These are phyloP conservation scores for Somion occarium DNA, from an alignment of 1,284 basidiomycete species.

Conservation along the genomic window DNA sequence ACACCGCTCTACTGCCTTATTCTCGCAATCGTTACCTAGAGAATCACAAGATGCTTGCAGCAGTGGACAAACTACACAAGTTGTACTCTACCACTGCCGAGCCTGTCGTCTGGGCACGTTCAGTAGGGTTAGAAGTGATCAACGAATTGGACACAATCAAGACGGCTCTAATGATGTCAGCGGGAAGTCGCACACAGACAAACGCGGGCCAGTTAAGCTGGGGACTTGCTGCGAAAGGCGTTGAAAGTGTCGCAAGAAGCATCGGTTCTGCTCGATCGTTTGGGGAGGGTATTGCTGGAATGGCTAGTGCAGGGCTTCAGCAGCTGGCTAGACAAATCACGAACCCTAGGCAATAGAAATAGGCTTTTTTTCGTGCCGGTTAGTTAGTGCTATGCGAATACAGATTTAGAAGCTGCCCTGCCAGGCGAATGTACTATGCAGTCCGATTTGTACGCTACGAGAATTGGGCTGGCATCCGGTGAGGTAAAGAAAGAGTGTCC, in stretches of 20 bases:
- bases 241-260: constrained; percentile 22
- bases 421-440: background rate
- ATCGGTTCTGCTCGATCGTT: constrained; percentile 17
- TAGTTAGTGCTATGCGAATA: background rate
- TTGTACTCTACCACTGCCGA: constrained; percentile 66
- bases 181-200: constrained; percentile 45
- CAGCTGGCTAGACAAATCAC: constrained; percentile 3
- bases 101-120: constrained; percentile 81
- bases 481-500: background rate
- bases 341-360: background rate
- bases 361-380: background rate
- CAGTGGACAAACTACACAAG: constrained; percentile 86
- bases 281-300: constrained; percentile 13
- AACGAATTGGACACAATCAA: constrained; percentile 87
- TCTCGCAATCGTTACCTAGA: constrained; percentile 75
- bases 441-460: background rate
- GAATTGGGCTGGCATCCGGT: background rate
- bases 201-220: constrained; percentile 14
- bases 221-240: constrained; percentile 22
- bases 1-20: constrained; percentile 74
- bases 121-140: constrained; percentile 83
- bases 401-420: background rate
- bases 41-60: constrained; percentile 83
- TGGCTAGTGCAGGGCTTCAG: constrained; percentile 20
- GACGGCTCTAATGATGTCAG: constrained; percentile 76